A percentile compares a stretch with the other conserved stretches of the same genome.
These are phyloP conservation scores for Aureobasidium sp. DNA, from an alignment of 2,329 filamentous ascomycete species.

Conservation along the genomic window DNA sequence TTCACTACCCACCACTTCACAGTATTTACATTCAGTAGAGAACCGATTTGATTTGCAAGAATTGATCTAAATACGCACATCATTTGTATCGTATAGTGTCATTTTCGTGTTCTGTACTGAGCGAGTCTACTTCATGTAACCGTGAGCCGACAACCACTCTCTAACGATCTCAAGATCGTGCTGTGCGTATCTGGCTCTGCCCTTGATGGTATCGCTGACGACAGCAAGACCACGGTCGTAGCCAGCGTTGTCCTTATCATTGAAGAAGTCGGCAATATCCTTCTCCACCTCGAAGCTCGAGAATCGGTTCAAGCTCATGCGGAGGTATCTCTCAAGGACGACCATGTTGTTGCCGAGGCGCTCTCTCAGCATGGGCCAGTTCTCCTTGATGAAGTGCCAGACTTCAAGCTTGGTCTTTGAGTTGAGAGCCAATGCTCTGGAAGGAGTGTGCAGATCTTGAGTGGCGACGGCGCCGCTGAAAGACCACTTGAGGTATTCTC, in stretches of 20 bases:
- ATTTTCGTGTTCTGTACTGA: background rate
- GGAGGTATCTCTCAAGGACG: conserved; percentile 81
- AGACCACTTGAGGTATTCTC: conserved; percentile 62
- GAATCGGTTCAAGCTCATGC: conserved; percentile 70
- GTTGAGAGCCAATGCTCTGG: conserved; percentile 66
- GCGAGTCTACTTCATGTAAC: conserved; percentile 36
- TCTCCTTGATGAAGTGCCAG: conserved; percentile 78
- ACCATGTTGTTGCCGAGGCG: conserved; percentile 76
- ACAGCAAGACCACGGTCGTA: conserved; percentile 83
- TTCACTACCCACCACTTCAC: background rate
- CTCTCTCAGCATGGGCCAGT: conserved; percentile 68
- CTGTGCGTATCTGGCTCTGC: conserved; percentile 72
- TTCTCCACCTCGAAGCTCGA: conserved; percentile 60
- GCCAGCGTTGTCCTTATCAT: conserved; percentile 72
- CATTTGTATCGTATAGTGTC: background rate
- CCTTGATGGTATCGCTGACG: conserved; percentile 76
- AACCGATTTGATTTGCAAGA: background rate
- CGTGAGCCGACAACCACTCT: conserved; percentile 67
- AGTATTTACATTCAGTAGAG: background rate
- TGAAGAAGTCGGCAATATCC: conserved; percentile 81
- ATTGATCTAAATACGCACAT: background rate
- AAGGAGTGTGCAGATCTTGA: conserved; percentile 81
- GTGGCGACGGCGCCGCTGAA: conserved; percentile 77
- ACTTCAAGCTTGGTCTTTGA: conserved; percentile 62
- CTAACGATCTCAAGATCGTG: conserved; percentile 65